A percentile compares a stretch with the other conserved stretches of the same genome.
Conservation (phyloP, 2,329 filamentous ascomycete genomes). For the Exophiala sp. region DNA sequence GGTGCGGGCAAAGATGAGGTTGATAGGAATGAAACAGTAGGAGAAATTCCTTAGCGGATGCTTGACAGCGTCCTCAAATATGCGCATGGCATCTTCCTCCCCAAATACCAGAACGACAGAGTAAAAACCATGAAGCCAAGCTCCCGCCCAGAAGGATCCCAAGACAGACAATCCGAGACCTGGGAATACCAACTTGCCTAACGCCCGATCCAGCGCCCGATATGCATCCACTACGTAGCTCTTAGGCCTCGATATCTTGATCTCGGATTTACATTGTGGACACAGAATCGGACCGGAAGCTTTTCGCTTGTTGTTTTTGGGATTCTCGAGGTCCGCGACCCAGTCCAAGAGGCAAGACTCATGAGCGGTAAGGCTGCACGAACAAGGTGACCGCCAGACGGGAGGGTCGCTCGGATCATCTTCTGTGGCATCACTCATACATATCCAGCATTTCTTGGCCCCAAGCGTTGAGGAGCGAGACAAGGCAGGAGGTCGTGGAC, state of each 20-base stretch:
- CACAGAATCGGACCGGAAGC: slow-evolving; percentile 62
- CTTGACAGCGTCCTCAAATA: slow-evolving; percentile 43
- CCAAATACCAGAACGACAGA: slow-evolving; percentile 63
- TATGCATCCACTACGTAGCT: slow-evolving; percentile 66
- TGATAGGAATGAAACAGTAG: slow-evolving; percentile 61
- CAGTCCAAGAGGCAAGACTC: slow-evolving; percentile 84
- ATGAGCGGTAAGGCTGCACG: slow-evolving; percentile 84
- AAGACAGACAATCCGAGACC: slow-evolving; percentile 49
- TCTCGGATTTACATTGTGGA: slow-evolving; percentile 81
- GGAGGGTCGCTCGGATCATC: slow-evolving; percentile 52
- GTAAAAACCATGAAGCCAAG: slow-evolving; percentile 55
- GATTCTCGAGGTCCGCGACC: slow-evolving; percentile 80
- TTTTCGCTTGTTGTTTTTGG: slow-evolving; percentile 46
- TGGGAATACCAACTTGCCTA: slow-evolving; percentile 58
- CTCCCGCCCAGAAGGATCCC: slow-evolving; percentile 46
- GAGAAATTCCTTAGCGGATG: slow-evolving; percentile 45
- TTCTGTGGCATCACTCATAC: slow-evolving; percentile 60
- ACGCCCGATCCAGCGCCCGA: slow-evolving; percentile 53
- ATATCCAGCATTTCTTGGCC: slow-evolving; percentile 62
- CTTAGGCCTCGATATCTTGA: slow-evolving; percentile 66
- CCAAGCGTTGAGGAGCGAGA: slow-evolving; percentile 34
- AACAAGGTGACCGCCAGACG: slow-evolving; percentile 81
- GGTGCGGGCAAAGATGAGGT: slow-evolving; percentile 62
- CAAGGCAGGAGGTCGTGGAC: slow-evolving; percentile 10
- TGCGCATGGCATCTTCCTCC: slow-evolving; percentile 51